Evolutionary conservation across 805 yeast genomes (phyloP).

Genomic region (Metschnikowia sp.): DNA sequence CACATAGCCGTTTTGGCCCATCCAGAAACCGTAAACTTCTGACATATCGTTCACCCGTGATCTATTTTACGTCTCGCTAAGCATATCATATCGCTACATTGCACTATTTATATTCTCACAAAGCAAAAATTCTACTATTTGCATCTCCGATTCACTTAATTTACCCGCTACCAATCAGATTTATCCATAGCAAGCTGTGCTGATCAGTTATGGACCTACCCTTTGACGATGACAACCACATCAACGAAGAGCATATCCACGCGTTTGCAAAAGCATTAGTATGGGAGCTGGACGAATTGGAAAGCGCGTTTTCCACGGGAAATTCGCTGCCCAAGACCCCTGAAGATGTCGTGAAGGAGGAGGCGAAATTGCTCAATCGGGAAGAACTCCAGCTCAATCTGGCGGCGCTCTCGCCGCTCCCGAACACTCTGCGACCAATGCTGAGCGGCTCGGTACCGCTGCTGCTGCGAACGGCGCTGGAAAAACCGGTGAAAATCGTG

Average conservation of each 20-base stretch:
- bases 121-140: no score
- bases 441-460: not conserved
- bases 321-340: constrained; percentile 6
- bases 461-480: not conserved
- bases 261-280: constrained; percentile 39
- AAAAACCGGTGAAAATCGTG: constrained; percentile 19
- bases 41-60: no score
- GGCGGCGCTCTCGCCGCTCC: constrained; percentile 8
- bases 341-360: constrained; percentile 3
- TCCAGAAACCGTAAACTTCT: no score
- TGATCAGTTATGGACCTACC: constrained; percentile 4
- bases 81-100: no score
- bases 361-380: constrained; percentile 6
- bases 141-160: no score
- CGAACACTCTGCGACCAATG: not conserved
- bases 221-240: constrained; percentile 25
- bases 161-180: no score
- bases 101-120: no score
- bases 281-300: constrained; percentile 28
- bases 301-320: constrained; percentile 6
- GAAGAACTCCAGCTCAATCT: constrained; percentile 6
- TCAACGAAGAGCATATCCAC: constrained; percentile 35
- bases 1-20: no score
- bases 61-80: no score
- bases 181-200: not conserved